These are phyloP conservation scores for Cyberlindnera nakhonratchasimensis DNA, from an alignment of 805 yeast genomes.

Conservation along the genomic window DNA sequence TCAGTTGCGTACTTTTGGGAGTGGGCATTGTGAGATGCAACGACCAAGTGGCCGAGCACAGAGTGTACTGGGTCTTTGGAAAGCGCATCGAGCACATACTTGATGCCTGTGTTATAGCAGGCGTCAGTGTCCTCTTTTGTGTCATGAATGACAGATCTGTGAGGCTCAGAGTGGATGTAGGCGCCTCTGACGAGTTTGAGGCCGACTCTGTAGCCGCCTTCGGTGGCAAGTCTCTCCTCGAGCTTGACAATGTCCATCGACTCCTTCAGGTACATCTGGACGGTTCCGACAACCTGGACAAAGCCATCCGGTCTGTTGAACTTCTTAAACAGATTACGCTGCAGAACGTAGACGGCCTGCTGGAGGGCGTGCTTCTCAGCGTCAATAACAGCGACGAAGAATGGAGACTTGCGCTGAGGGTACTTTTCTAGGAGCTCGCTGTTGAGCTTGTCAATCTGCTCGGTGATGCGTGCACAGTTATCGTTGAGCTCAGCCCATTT, in stretches of 20 bases:
- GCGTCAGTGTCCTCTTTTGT: constrained; percentile 79
- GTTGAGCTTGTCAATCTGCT: constrained; percentile 53
- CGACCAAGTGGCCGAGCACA: constrained; percentile 72
- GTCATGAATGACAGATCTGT: constrained; percentile 68
- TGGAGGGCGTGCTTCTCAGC: constrained; percentile 90
- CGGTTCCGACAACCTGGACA: constrained; percentile 79
- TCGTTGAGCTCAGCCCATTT: constrained; percentile 57
- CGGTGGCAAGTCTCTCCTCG: constrained; percentile 65
- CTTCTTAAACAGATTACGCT: constrained; percentile 70
- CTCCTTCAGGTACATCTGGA: constrained; percentile 85
- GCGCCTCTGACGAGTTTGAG: constrained; percentile 94
- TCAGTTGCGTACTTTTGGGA: constrained; percentile 74
- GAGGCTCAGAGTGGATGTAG: constrained; percentile 83
- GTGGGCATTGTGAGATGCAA: constrained; percentile 83
- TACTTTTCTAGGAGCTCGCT: constrained; percentile 42
- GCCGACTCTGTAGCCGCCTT: constrained; percentile 66
- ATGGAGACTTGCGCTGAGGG: constrained; percentile 68
- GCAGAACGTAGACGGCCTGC: constrained; percentile 87
- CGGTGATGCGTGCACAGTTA: constrained; percentile 63
- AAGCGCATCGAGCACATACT: constrained; percentile 53
- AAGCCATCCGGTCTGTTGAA: constrained; percentile 59
- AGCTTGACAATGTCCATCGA: constrained; percentile 55
- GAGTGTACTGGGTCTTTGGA: constrained; percentile 38
- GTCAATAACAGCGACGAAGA: constrained; percentile 76
- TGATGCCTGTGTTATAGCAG: constrained; percentile 69